Evolutionary conservation across 768 basidiomycete genomes (phyloP), one percentile per base, ranked within the genome.

Genomic region (Daedalea quercina): DNA sequence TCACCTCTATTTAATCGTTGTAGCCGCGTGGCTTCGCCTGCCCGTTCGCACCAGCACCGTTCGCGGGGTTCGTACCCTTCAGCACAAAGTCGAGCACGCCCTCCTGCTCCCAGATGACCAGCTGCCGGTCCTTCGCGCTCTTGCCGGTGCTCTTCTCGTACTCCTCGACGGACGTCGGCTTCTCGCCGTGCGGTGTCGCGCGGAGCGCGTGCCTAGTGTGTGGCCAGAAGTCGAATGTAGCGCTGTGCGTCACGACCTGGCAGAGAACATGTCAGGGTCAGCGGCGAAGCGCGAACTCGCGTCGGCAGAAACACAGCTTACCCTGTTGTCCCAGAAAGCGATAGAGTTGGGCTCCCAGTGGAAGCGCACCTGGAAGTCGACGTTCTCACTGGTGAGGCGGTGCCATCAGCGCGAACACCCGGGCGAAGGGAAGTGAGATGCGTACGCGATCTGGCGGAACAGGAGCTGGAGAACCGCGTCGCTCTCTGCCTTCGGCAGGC

Each of bases 261-360:
- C 24, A 17, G 34, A 24, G 22, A 20, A 24, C 24, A 43, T 26
- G 28, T 31, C 34, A 23, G 22, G 26, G 23, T 44, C 23, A 41
- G 42, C 42, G n/a, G 47, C 23, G 43, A 28, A 9, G 46, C 34
- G 26, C 22, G 45, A 35, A 35, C 22, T 44, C 9, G 49, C 26
- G 17, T 33, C 28, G n/a, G n/a, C n/a, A n/a, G n/a, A n/a, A n/a
- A n/a, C n/a, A 35, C 23, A 4, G 64, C 77, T 35, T 57, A 87
- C 86, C 66, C 89, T 75, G 67, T 91, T 91, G 62, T 92, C 88
- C 90, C 90, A 92, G 65, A 91, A 74, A n/a, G 87, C 89, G 49
- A 91, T 71, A 40, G 85, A 84, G 63, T 89, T 81, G 34, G 74
- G 70, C 63, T 85, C 77, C 90, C 90, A 91, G 56, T 75, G 78